These are phyloP conservation scores for Talaromyces funiculosus DNA, from an alignment of 2,329 filamentous ascomycete genomes.

Conservation along the genomic window DNA sequence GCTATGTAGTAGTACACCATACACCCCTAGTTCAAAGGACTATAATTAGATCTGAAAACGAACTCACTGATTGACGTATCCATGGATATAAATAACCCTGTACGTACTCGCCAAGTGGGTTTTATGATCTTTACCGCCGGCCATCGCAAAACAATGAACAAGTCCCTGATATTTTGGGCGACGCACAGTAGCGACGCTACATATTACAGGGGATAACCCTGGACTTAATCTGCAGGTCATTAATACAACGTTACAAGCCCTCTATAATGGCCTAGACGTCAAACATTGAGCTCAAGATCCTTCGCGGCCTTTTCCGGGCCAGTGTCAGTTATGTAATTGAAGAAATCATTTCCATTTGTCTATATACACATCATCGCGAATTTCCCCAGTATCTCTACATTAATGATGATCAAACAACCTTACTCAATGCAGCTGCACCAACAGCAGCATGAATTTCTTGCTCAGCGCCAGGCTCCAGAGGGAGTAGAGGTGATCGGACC, in stretches of 20 bases:
- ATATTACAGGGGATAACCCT: neutral
- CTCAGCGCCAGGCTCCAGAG: constrained; percentile 17
- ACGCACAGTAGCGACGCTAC: neutral
- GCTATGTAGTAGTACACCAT: neutral
- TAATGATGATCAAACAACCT: neutral
- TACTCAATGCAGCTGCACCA: constrained; percentile 2
- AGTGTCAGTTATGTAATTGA: too few relatives aligned
- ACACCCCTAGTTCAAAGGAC: neutral
- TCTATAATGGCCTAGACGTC: neutral
- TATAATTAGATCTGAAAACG: neutral
- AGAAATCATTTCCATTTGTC: too few relatives aligned
- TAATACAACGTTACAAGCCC: neutral
- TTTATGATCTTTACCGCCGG: neutral
- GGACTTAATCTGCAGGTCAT: neutral
- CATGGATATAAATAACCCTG: neutral
- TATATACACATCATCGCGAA: too few relatives aligned
- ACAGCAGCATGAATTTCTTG: constrained; percentile 19
- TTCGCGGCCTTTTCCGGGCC: too few relatives aligned
- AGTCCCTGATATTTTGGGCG: neutral
- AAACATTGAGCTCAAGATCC: too few relatives aligned
- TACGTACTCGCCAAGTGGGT: neutral
- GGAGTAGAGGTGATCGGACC: constrained; percentile 46
- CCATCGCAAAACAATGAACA: neutral
- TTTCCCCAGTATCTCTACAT: too few relatives aligned
- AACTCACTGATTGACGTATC: neutral